Conservation (phyloP, 2,329 filamentous ascomycete genomes). For the Penicillium griseofulvum region DNA sequence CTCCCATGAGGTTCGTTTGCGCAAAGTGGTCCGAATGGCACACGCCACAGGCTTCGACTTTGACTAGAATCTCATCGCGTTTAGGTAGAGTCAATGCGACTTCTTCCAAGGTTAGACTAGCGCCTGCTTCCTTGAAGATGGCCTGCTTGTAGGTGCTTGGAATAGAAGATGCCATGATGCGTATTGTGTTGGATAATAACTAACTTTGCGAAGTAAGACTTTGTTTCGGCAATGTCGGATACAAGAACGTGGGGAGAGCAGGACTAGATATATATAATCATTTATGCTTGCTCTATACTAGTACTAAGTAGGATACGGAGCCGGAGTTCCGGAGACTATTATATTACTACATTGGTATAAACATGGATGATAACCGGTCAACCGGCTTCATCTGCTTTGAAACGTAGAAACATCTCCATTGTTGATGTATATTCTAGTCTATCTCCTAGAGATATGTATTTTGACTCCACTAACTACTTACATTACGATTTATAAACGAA, state of each 20-base stretch:
- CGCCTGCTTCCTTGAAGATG: neutral
- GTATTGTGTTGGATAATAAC: neutral
- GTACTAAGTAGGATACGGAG: neutral
- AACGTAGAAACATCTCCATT: neutral
- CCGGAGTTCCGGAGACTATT: neutral
- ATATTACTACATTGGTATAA: neutral
- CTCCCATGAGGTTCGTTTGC: neutral
- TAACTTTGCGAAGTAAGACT: neutral
- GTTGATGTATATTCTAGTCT: neutral
- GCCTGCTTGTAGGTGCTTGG: neutral
- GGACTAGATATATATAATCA: neutral
- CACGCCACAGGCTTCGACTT: neutral
- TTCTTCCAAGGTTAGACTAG: neutral
- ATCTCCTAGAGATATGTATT: neutral
- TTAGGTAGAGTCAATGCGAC: neutral
- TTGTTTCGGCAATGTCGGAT: neutral
- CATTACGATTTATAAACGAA: neutral
- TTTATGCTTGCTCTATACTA: neutral
- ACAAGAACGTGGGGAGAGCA: too few relatives aligned
- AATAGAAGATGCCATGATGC: neutral
- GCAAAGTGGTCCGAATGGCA: neutral
- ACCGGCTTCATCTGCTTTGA: neutral
- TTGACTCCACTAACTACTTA: neutral
- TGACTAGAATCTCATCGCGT: neutral
- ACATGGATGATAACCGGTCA: neutral